Evolutionary conservation across 345 rosid species (phyloP).

Genomic region (Citrus mangshanensis): DNA sequence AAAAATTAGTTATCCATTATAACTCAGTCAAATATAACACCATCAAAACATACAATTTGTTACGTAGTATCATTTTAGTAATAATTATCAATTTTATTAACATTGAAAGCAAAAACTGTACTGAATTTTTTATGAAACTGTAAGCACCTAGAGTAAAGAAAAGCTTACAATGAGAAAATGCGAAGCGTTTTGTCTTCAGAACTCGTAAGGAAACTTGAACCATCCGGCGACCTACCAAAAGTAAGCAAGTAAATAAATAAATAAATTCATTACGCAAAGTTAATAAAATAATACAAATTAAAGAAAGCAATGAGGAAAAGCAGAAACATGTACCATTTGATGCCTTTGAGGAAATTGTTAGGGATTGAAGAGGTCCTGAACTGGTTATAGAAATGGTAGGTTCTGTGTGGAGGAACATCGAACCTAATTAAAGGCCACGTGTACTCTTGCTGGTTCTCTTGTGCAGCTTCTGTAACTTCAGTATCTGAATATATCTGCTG

Average conservation of each 20-base stretch:
- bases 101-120: neutral
- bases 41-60: neutral
- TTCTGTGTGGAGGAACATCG: slow-evolving; percentile 62
- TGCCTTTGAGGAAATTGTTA: slow-evolving; percentile 90
- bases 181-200: slow-evolving; percentile 80
- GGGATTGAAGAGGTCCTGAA: slow-evolving; percentile 53
- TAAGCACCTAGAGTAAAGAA: neutral
- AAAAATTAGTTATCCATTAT: neutral
- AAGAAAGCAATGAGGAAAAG: neutral
- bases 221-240: slow-evolving; percentile 87
- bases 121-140: neutral
- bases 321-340: slow-evolving; percentile 52
- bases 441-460: slow-evolving; percentile 22
- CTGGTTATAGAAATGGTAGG: slow-evolving; percentile 65
- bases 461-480: slow-evolving; percentile 22
- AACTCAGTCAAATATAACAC: neutral
- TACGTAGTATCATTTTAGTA: neutral
- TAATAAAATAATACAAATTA: neutral
- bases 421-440: slow-evolving; percentile 57
- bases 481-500: slow-evolving; percentile 5
- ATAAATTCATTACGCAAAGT: neutral
- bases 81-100: neutral
- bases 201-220: slow-evolving; percentile 76
- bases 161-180: slow-evolving; percentile 60
- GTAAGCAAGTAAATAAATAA: slow-evolving; percentile 6